These are phyloP conservation scores for Camellia japonica DNA, from an alignment of 148 eudicot species.

Conservation along the genomic window DNA sequence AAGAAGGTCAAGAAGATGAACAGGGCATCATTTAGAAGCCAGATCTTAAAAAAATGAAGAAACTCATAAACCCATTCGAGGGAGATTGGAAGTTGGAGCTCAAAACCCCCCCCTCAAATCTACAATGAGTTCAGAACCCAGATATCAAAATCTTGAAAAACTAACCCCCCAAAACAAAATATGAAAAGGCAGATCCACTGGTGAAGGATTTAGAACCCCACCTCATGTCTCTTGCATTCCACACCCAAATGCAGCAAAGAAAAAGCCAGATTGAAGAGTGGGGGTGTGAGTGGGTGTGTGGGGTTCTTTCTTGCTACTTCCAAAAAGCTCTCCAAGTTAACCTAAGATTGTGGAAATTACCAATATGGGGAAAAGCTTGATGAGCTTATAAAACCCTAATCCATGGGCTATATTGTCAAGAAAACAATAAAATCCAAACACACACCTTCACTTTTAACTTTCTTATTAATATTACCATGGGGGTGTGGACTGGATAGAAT, in stretches of 20 bases:
- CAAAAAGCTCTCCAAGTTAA: constrained; percentile 8
- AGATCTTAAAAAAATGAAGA: constrained; percentile 9
- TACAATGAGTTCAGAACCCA: not conserved
- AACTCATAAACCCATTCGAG: constrained; percentile 2
- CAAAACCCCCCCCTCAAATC: not conserved
- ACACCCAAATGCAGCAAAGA: constrained; percentile 10
- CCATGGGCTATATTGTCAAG: not conserved
- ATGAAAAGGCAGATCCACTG: not conserved
- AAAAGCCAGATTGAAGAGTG: not conserved
- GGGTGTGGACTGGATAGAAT: not conserved
- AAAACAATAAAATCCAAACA: not conserved
- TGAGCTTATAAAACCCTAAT: constrained; percentile 8
- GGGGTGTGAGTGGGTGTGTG: constrained; percentile 7
- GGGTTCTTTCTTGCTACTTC: constrained; percentile 10
- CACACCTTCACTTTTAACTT: not conserved
- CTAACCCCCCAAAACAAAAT: not conserved
- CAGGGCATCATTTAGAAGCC: not conserved
- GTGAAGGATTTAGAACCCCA: constrained; percentile 7
- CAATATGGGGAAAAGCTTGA: not conserved
- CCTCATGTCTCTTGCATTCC: constrained; percentile 5
- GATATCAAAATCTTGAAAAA: not conserved
- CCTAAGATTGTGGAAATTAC: constrained; percentile 13
- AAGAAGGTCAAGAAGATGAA: not conserved
- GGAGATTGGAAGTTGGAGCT: not conserved
- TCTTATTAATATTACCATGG: not conserved